phyloP scores from a whole-genome alignment of 1,284 basidiomycete species.

The Papiliotrema fonsecae region DNA sequence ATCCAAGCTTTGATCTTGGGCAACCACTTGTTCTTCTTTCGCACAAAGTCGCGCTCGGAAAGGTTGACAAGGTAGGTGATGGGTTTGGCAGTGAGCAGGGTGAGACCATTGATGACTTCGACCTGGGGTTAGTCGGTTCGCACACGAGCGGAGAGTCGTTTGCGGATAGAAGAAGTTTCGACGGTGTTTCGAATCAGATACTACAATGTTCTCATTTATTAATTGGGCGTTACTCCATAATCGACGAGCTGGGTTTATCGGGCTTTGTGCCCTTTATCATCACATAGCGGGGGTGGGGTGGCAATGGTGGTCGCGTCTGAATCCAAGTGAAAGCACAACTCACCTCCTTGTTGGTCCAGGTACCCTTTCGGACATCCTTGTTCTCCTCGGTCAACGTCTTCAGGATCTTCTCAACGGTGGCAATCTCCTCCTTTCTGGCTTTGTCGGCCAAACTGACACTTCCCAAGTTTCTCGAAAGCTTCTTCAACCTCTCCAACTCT shows the following conservation, averaged over 20 bases:
- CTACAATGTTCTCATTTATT: slow-evolving; percentile 57
- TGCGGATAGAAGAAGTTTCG: slow-evolving; percentile 3
- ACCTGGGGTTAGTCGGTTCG: slow-evolving; percentile 57
- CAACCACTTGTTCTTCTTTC: slow-evolving; percentile 99
- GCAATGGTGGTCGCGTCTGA: slow-evolving; percentile 1
- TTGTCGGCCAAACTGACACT: slow-evolving; percentile 84
- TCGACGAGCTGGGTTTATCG: slow-evolving; percentile 67
- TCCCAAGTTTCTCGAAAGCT: slow-evolving; percentile 58
- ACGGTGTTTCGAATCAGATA: slow-evolving; percentile 50
- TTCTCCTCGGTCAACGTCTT: slow-evolving; percentile 73
- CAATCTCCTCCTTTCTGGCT: slow-evolving; percentile 94
- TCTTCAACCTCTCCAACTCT: slow-evolving; percentile 73
- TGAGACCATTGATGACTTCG: slow-evolving; percentile 88
- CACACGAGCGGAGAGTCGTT: not conserved
- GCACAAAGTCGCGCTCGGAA: slow-evolving; percentile 88
- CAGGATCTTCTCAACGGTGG: slow-evolving; percentile 77
- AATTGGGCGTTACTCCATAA: slow-evolving; percentile 69
- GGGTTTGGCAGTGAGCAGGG: slow-evolving; percentile 92
- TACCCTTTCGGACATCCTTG: slow-evolving; percentile 89
- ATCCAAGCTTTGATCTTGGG: slow-evolving; percentile 99
- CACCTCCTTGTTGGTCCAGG: slow-evolving; percentile 98
- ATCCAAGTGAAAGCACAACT: slow-evolving; percentile 40
- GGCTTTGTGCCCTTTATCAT: slow-evolving; percentile 73
- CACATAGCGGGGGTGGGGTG: slow-evolving; percentile 42
- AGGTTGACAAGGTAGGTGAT: slow-evolving; percentile 98